Base-by-base conservation (phyloP, 2,329 filamentous ascomycete species). In the Alternaria longipes region DNA sequence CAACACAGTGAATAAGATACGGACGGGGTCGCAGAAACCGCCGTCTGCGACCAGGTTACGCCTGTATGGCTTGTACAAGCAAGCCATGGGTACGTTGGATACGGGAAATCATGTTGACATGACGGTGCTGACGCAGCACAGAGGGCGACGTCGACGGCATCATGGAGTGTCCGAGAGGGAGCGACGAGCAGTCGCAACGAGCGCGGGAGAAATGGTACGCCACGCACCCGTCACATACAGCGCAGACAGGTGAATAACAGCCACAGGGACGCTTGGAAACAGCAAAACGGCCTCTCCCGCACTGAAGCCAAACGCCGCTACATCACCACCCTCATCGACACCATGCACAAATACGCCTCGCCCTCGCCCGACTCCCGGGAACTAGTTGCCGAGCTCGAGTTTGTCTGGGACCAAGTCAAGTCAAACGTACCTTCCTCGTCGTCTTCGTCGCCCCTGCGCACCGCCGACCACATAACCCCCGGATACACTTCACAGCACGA, bases 391-490 rank as follows among this genome's bases (percentile, higher is more conserved):
- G 95, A 99, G 79, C 87, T 99, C n/a, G 95, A 99, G 80, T 99
- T 98, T 73, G 94, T 99, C 40, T 99, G 95, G 95, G 93, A 97
- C 70, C 95, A 98, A 78, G 94, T 99, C 71, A 97, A 95, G 79
- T 91, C 90, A 69, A 97, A 94, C 72, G 87, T 84, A 8, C 79
- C 88, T 11, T 88, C 90, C 18, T 89, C 90, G 0, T 79, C 38
- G 81, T 89, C 40, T 77, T 85, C 72, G 5, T 80, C 72, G 18
- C 76, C 79, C 2, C 64, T 76, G 18, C 79, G 77, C 40, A 76
- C 79, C 16, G 68, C 80, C 8, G 60, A 76, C 26, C 75, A 78
- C 52, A 70, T 74, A 44, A 63, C 76, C 14, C 65, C 70, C 1
- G 67, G 63, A 11, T 74, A 75, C 56, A 7, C 32, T 14, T 69